Evolutionary conservation across 129 eudicot genomes (phyloP).

Genomic region (Tanacetum coccineum): DNA sequence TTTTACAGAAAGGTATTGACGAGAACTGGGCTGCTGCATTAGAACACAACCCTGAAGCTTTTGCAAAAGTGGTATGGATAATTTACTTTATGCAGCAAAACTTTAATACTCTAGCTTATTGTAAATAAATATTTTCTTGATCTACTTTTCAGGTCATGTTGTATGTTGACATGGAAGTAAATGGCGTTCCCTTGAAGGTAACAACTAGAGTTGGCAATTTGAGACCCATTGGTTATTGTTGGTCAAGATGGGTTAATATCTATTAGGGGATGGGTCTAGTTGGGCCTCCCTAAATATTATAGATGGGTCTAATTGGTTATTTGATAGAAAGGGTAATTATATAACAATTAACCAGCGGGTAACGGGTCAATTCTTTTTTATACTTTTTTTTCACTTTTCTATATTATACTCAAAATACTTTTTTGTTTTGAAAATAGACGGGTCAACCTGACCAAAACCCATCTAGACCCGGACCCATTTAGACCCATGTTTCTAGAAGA

Average conservation of each 20-base stretch:
- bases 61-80: constrained; percentile 83
- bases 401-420: neutral
- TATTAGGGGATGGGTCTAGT: too few relatives aligned
- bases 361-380: neutral
- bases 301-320: too few relatives aligned
- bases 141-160: constrained; percentile 76
- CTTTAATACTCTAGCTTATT: constrained; percentile 5
- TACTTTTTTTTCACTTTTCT: neutral
- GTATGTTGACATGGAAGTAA: constrained; percentile 98
- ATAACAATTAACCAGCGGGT: too few relatives aligned
- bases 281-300: too few relatives aligned
- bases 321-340: too few relatives aligned
- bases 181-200: constrained; percentile 97
- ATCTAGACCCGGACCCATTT: too few relatives aligned
- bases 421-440: too few relatives aligned
- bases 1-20: constrained; percentile 82
- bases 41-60: constrained; percentile 94
- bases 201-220: neutral
- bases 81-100: neutral
- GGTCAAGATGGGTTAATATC: too few relatives aligned
- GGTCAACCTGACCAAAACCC: too few relatives aligned
- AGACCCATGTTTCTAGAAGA: too few relatives aligned
- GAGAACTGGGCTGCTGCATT: constrained; percentile 97
- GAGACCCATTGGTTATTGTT: too few relatives aligned
- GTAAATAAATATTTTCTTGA: neutral